These are phyloP conservation scores for Paramecium primaurelia DNA, from an alignment of 73 alveolate genomes.

Conservation along the genomic window DNA sequence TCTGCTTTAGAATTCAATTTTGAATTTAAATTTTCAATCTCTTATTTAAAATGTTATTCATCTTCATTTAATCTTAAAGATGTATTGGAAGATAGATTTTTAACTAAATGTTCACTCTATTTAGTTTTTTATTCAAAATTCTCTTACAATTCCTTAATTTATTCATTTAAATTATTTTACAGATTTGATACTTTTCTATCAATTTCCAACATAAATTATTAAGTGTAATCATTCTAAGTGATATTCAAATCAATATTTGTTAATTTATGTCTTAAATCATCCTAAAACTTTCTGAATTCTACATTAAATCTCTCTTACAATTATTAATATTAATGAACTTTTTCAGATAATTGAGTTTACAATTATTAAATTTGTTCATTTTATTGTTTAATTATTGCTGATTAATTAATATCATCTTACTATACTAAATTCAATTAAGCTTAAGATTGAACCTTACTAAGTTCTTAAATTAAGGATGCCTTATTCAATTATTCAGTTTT, in stretches of 20 bases:
- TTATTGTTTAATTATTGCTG: neutral
- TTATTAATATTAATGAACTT: constrained; percentile 8
- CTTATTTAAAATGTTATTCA: constrained; percentile 26
- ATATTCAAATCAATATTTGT: neutral
- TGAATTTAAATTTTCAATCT: neutral
- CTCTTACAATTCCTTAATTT: neutral
- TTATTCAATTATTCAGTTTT: neutral
- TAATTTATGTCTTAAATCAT: neutral
- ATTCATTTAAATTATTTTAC: neutral
- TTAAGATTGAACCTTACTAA: neutral
- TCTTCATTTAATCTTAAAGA: constrained; percentile 17
- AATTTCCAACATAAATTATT: neutral
- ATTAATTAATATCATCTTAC: neutral
- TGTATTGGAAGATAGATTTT: neutral
- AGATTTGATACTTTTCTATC: constrained; percentile 16
- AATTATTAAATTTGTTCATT: neutral
- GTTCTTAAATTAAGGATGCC: neutral
- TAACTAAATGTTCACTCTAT: neutral
- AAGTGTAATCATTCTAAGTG: neutral
- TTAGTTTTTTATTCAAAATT: neutral
- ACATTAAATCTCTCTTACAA: constrained; percentile 14
- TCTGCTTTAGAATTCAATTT: neutral
- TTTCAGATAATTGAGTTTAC: neutral
- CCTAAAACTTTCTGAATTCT: constrained; percentile 41
- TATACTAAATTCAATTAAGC: neutral